These are phyloP conservation scores for Ophiostoma himal-ulmi DNA, from an alignment of 2,329 filamentous ascomycete genomes.

Conservation along the genomic window DNA sequence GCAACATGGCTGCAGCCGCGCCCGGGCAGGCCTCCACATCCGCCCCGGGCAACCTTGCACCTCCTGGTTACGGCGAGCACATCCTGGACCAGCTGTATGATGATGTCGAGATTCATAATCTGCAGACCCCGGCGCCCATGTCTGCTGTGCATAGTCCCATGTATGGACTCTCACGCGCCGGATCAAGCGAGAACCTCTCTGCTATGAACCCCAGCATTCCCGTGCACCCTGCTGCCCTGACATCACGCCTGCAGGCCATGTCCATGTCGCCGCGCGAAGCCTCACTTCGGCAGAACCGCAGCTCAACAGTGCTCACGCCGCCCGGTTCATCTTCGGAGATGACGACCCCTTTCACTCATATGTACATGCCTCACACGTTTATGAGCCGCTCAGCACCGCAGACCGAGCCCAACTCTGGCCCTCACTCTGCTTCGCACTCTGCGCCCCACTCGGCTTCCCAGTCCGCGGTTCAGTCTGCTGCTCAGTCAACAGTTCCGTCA, in stretches of 20 bases:
- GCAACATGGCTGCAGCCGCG: constrained; percentile 60
- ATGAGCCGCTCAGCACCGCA: constrained; percentile 11
- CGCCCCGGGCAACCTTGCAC: constrained; percentile 60
- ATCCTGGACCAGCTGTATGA: constrained; percentile 86
- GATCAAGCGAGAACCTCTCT: constrained; percentile 75
- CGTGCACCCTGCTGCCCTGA: constrained; percentile 51
- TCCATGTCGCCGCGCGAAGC: constrained; percentile 35
- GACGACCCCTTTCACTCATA: constrained; percentile 39
- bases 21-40: constrained; percentile 41
- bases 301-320: constrained; percentile 34
- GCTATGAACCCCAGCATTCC: constrained; percentile 46
- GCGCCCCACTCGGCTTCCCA: constrained; percentile 4
- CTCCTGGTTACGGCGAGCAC: constrained; percentile 89
- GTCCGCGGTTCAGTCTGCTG: constrained; percentile 12
- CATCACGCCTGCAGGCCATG: constrained; percentile 64
- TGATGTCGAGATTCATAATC: constrained; percentile 73
- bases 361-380: constrained; percentile 31
- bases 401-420: neutral
- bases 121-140: constrained; percentile 66
- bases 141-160: constrained; percentile 79
- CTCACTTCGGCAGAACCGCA: constrained; percentile 38
- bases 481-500: constrained; percentile 35
- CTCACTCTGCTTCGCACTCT: constrained; percentile 28
- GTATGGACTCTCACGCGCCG: constrained; percentile 62
- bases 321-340: constrained; percentile 37